Percentiles rank a stretch among this genome's conserved stretches.
Conservation (phyloP, 1,284 basidiomycete species). For the Malassezia sympodialis region DNA sequence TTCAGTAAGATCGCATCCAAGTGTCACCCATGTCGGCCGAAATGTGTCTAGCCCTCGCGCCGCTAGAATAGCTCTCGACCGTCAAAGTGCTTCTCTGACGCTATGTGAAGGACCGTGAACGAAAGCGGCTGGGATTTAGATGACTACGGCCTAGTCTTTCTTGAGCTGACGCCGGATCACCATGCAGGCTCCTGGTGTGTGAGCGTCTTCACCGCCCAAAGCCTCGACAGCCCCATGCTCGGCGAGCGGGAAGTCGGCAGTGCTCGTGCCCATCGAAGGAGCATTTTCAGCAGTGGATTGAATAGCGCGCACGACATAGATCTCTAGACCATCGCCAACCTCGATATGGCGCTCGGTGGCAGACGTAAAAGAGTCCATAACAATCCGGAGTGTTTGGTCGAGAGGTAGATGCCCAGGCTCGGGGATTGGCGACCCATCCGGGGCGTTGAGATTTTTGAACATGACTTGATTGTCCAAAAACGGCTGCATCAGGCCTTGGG, state of each 20-base stretch:
- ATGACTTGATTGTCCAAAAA: constrained; percentile 48
- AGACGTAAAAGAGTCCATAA: constrained; percentile 42
- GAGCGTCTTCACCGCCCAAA: constrained; percentile 41
- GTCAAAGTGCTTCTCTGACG: too few species aligned
- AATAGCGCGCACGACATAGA: constrained; percentile 38
- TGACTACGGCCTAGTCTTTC: constrained; percentile 31
- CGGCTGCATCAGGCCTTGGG: constrained; percentile 45
- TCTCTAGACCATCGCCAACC: constrained; percentile 46
- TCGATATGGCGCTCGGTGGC: constrained; percentile 47
- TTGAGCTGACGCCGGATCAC: constrained; percentile 45
- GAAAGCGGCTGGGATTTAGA: background rate
- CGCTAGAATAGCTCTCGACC: background rate
- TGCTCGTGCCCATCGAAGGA: constrained; percentile 7
- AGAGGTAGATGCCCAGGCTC: constrained; percentile 38
- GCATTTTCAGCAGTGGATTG: background rate
- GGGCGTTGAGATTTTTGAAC: constrained; percentile 42
- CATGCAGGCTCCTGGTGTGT: constrained; percentile 34
- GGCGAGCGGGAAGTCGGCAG: constrained; percentile 25
- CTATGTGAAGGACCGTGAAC: too few species aligned
- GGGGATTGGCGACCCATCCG: constrained; percentile 29
- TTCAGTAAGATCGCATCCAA: background rate
- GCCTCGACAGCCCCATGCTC: constrained; percentile 35
- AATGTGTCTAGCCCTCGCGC: background rate
- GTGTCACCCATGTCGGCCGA: background rate
- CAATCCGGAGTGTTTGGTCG: constrained; percentile 35